phyloP scores from a whole-genome alignment of 345 rosid genomes.

The Syzygium oleosum region DNA sequence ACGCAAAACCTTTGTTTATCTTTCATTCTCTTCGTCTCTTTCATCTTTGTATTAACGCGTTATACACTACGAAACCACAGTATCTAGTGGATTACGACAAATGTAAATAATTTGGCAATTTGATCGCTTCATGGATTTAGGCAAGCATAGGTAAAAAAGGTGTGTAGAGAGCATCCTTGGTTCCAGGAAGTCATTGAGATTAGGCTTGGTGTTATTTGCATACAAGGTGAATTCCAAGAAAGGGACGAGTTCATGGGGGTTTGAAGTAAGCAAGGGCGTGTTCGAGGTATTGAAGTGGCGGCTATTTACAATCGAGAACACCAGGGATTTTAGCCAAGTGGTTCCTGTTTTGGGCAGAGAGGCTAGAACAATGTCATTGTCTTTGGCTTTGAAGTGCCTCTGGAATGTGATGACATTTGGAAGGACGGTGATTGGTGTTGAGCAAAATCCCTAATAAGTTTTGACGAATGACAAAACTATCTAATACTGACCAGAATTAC shows the following conservation, averaged over 20 bases:
- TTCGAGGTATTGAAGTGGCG: not conserved
- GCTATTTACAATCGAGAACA: constrained; percentile 6
- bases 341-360: constrained; percentile 20
- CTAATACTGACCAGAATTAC: no score
- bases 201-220: not conserved
- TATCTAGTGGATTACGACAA: not conserved
- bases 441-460: no score
- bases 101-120: not conserved
- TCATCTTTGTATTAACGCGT: no score
- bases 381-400: constrained; percentile 6
- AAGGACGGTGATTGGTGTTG: not conserved
- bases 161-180: not conserved
- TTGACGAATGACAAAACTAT: no score
- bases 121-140: not conserved
- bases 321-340: constrained; percentile 22
- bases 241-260: constrained; percentile 22
- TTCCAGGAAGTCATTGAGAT: not conserved
- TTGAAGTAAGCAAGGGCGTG: constrained; percentile 3
- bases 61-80: no score
- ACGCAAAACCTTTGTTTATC: no score
- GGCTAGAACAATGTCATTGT: constrained; percentile 11
- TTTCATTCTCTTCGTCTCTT: no score
- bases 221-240: constrained; percentile 11
- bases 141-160: not conserved
- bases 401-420: constrained; percentile 5